These are phyloP conservation scores for Kwoniella europaea DNA, from an alignment of 768 basidiomycete species.

Conservation along the genomic window DNA sequence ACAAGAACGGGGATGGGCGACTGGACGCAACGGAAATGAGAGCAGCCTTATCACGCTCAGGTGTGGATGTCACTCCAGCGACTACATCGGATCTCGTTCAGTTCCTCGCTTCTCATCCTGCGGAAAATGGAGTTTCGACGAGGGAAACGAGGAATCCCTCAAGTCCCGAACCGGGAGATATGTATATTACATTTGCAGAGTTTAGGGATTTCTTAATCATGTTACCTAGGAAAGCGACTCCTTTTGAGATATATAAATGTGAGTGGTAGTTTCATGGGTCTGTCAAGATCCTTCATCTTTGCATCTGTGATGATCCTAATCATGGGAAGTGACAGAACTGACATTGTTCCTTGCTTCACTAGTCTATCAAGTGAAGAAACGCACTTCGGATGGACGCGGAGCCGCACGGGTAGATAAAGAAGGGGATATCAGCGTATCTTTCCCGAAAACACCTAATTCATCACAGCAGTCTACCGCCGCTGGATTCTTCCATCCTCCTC, in stretches of 20 bases:
- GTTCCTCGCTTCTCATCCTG: constrained; percentile 69
- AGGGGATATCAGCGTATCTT: constrained; percentile 65
- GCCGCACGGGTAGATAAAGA: constrained; percentile 85
- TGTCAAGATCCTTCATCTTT: not conserved
- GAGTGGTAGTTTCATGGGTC: constrained; percentile 41
- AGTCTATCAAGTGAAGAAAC: constrained; percentile 59
- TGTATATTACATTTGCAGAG: constrained; percentile 76
- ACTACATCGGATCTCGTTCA: constrained; percentile 83
- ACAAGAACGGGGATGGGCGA: constrained; percentile 84
- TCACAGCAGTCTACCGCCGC: constrained; percentile 23
- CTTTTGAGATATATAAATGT: constrained; percentile 76
- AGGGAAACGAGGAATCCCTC: constrained; percentile 7
- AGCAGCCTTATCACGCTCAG: constrained; percentile 72
- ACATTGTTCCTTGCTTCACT: not conserved
- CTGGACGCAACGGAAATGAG: constrained; percentile 71
- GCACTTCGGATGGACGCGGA: constrained; percentile 69
- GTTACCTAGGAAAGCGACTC: constrained; percentile 77
- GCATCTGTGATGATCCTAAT: no score
- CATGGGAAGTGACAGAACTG: not conserved
- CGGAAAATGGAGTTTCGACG: constrained; percentile 11
- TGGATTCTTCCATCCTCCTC: constrained; percentile 23
- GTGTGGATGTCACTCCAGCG: constrained; percentile 71
- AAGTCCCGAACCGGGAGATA: constrained; percentile 61
- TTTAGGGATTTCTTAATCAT: constrained; percentile 90
- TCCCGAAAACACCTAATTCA: constrained; percentile 45